phyloP scores from a whole-genome alignment of 192 early-diverging fungal genomes.

The Piromyces sp. region DNA sequence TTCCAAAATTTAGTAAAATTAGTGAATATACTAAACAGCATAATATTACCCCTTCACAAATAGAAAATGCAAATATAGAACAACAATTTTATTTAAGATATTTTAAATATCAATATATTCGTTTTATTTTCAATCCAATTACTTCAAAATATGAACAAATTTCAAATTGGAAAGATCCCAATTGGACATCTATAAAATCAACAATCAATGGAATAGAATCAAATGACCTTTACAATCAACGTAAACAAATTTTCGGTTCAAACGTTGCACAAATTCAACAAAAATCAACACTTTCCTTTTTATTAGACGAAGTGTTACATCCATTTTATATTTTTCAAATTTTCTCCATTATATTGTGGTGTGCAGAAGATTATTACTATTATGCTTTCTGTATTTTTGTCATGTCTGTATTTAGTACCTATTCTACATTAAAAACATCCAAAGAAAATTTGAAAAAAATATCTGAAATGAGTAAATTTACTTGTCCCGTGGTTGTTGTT shows the following conservation, averaged over 20 bases:
- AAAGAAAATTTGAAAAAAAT: slow-evolving; percentile 51
- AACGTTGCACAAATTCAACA: slow-evolving; percentile 24
- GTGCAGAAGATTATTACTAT: slow-evolving; percentile 82
- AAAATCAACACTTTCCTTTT: slow-evolving; percentile 19
- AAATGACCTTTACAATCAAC: slow-evolving; percentile 4
- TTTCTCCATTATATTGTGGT: slow-evolving; percentile 18
- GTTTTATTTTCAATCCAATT: slow-evolving; percentile 32
- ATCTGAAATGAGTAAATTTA: slow-evolving; percentile 73
- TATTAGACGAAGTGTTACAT: slow-evolving; percentile 33
- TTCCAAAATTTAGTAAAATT: slow-evolving; percentile 7
- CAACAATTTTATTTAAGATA: background rate
- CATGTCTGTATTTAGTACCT: slow-evolving; percentile 61
- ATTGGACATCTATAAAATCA: slow-evolving; percentile 18
- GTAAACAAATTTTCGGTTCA: slow-evolving; percentile 22
- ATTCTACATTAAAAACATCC: slow-evolving; percentile 54
- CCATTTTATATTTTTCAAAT: slow-evolving; percentile 33
- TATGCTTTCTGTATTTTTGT: slow-evolving; percentile 85
- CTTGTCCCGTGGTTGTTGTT: slow-evolving; percentile 57
- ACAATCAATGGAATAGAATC: slow-evolving; percentile 7
- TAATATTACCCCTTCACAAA: background rate
- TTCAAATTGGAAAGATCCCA: slow-evolving; percentile 26
- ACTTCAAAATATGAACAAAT: slow-evolving; percentile 26
- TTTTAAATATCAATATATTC: slow-evolving; percentile 32
- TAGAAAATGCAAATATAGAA: background rate
- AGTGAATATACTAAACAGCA: background rate